Evolutionary conservation across 2,329 filamentous ascomycete species (phyloP).

Genomic region (Ascochyta lentis): DNA sequence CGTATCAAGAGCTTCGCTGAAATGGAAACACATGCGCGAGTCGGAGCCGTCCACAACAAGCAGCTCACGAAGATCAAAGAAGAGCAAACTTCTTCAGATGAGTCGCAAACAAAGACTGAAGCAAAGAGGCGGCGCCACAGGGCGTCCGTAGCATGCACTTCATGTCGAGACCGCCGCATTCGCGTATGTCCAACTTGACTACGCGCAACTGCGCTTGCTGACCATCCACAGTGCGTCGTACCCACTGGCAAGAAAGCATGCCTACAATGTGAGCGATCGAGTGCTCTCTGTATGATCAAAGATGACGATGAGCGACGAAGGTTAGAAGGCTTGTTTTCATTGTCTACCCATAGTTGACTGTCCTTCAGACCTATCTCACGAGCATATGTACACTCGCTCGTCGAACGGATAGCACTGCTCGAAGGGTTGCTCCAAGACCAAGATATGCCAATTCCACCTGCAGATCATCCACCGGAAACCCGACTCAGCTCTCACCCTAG

Average conservation of each 20-base stretch:
- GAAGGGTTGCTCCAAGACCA: conserved; percentile 60
- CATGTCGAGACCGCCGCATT: conserved; percentile 57
- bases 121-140: conserved; percentile 48
- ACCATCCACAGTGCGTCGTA: conserved; percentile 57
- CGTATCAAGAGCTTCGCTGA: not conserved
- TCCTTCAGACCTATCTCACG: conserved; percentile 61
- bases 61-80: conserved; percentile 1
- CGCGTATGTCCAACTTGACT: conserved; percentile 38
- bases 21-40: not conserved
- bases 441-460: conserved; percentile 59
- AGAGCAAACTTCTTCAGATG: conserved; percentile 13
- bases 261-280: conserved; percentile 60
- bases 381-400: conserved; percentile 64
- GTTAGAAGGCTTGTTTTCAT: conserved; percentile 44
- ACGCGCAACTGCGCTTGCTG: conserved; percentile 27
- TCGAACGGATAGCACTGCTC: conserved; percentile 60
- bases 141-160: conserved; percentile 63
- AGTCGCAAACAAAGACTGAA: conserved; percentile 25
- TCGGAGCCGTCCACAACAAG: not conserved
- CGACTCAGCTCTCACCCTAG: conserved; percentile 27
- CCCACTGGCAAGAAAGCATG: conserved; percentile 60
- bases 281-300: conserved; percentile 62
- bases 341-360: conserved; percentile 9
- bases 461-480: conserved; percentile 62
- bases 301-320: conserved; percentile 64